Evolutionary conservation across 345 rosid species (phyloP).

Genomic region (Boechera divaricarpa): DNA sequence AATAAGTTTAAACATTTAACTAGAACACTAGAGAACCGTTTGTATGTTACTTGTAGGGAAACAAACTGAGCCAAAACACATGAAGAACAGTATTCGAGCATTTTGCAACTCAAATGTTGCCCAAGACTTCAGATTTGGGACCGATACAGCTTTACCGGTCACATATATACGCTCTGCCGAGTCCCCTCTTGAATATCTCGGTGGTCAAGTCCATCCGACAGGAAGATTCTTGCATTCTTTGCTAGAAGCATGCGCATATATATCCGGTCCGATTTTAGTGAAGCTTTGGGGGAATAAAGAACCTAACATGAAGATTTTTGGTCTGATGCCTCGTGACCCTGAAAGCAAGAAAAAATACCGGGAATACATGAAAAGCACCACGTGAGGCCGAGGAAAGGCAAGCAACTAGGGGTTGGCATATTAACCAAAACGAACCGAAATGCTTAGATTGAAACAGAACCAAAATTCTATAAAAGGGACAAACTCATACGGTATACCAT

Average conservation of each 20-base stretch:
- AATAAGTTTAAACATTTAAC: too few species aligned
- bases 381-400: too few species aligned
- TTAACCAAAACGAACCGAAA: too few species aligned
- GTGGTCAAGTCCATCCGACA: slow-evolving; percentile 69
- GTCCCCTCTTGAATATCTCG: slow-evolving; percentile 62
- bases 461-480: too few species aligned
- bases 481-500: too few species aligned
- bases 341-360: slow-evolving; percentile 65
- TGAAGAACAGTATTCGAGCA: slow-evolving; percentile 66
- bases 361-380: slow-evolving; percentile 76
- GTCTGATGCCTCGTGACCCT: slow-evolving; percentile 69
- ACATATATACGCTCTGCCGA: slow-evolving; percentile 68
- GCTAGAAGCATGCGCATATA: slow-evolving; percentile 91
- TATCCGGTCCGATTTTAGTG: slow-evolving; percentile 71
- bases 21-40: too few species aligned
- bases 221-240: slow-evolving; percentile 78
- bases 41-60: slow-evolving; percentile 56
- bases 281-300: slow-evolving; percentile 75
- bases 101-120: slow-evolving; percentile 85
- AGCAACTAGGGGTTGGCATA: too few species aligned
- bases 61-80: slow-evolving; percentile 55
- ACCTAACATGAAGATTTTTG: slow-evolving; percentile 79
- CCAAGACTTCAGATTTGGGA: slow-evolving; percentile 71
- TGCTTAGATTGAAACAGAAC: too few species aligned
- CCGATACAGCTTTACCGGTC: slow-evolving; percentile 73